Evolutionary conservation across 495 filamentous ascomycete species (phyloP), one percentile per base, ranked within the genome.

Genomic region (Annulohypoxylon maeteangense): DNA sequence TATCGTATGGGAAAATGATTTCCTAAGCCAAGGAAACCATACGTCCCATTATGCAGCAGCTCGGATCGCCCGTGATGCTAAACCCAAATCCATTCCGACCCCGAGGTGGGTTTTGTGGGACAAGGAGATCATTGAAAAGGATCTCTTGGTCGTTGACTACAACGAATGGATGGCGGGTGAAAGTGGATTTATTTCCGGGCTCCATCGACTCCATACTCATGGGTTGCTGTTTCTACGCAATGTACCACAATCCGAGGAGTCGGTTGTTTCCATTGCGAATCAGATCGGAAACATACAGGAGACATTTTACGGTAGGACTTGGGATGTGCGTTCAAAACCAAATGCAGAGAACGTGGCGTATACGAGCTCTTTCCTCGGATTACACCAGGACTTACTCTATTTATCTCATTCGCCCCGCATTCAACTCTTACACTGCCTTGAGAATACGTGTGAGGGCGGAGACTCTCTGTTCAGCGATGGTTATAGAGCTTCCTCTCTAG

Each of bases 341-440:
- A 68, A 90, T 47, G 91, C 93, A 42, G 93, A 92, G 76, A 98
- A 98, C 72, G 89, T 98, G 7, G 95, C 95, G 12, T 97, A 98
- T 81, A 97, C 94, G 3, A 88, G 82, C 75, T 82, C 89, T 45
- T 88, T 88, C 70, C 88, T 97, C 1, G 92, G 91, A 16, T 87
- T 95, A 38, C 95, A 98, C 79, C 95, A 97, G 90, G 95, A 98
- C 74, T 86, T 97, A 27, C 85, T 97, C 75, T 98, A 98, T 82
- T 90, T 95, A 83, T 81, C 85, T 12, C 87, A 91, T 23, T 87
- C 92, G 7, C 95, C 95, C 0, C 87, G 88, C 18, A 85, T 93
- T 62, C 95, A 98, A 80, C 81, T 97, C 16, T 85, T 98, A 4
- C 95, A 97, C 77, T 97, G 94, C 71, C 78, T 97, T 20, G 82